Percentiles rank a stretch among this genome's conserved stretches.
phyloP scores from a whole-genome alignment of 192 early-diverging fungal species.

The Phlyctochytrium arcticum region DNA sequence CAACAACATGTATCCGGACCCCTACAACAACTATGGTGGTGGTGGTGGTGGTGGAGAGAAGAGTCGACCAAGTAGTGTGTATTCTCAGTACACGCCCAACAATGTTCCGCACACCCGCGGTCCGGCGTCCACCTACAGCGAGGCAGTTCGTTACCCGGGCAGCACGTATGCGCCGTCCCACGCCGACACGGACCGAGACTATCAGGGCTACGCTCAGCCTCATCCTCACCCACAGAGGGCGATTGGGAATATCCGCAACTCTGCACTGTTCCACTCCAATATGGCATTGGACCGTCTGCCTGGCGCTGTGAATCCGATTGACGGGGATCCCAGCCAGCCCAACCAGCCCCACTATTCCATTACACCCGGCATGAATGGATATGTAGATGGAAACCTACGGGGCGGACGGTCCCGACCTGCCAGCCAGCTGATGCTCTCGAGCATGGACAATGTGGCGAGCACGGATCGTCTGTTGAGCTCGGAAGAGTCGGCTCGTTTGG shows the following conservation, averaged over 20 bases:
- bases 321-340: not conserved
- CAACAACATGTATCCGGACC: too few relatives aligned
- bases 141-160: not conserved
- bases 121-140: not conserved
- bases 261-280: not conserved
- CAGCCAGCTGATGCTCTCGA: not conserved
- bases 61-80: not conserved
- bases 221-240: not conserved
- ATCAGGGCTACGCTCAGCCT: too few relatives aligned
- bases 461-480: not conserved
- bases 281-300: conserved; percentile 8
- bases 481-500: not conserved
- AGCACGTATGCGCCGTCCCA: not conserved
- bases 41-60: too few relatives aligned
- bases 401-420: not conserved
- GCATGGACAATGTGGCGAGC: not conserved
- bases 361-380: not conserved
- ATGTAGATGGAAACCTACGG: not conserved
- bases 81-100: not conserved
- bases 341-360: not conserved
- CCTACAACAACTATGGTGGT: too few relatives aligned
- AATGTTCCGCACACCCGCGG: not conserved
- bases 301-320: not conserved
- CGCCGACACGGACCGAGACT: not conserved
- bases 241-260: not conserved